Evolutionary conservation across 164 flowering plant species (phyloP), one percentile per base, ranked within the genome.

Genomic region (Stephania cephalantha): DNA sequence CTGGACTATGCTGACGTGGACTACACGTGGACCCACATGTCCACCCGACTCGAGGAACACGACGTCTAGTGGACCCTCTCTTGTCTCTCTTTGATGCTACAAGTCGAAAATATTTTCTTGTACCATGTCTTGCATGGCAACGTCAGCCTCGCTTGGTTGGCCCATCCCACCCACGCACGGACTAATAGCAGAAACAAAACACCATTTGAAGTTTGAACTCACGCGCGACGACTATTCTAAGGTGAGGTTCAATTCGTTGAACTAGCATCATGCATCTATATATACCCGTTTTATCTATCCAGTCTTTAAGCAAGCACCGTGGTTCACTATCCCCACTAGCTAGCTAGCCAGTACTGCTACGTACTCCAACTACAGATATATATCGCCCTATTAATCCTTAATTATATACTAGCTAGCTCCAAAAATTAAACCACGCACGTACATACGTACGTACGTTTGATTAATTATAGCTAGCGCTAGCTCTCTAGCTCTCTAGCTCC

Each of bases 1-100:
- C 25, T 75, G 52, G 70, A 50, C 78, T 71, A n/a, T 79, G 82
- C 80, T 83, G 84, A 86, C 85, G 46, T 81, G 87, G 85, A 78
- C 58, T 68, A 52, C 67, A 69, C n/a, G 74, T 53, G 78, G 80
- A 77, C 85, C 88, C 80, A 79, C 80, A 31, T 86, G 87, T 77
- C 73, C 35, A 77, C 74, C 55, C 50, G 20, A 17, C 17, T 58
- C n/a, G 7, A 58, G 0, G n/a, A 10, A 58, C 66, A 65, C 72
- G 78, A 81, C 85, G 82, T 78, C 75, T 20, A 30, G 45, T 77
- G 84, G 87, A 73, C 71, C 88, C 73, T 73, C 55, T 70, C 42
- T 45, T 85, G 88, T 85, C 81, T 72, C 83, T 83, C 70, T 22
- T 65, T 52, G n/a, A 2, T 74, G 69, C 81, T 63, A 80, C 86